phyloP scores from a whole-genome alignment of 805 yeast species.

The Yarrowia sp. region DNA sequence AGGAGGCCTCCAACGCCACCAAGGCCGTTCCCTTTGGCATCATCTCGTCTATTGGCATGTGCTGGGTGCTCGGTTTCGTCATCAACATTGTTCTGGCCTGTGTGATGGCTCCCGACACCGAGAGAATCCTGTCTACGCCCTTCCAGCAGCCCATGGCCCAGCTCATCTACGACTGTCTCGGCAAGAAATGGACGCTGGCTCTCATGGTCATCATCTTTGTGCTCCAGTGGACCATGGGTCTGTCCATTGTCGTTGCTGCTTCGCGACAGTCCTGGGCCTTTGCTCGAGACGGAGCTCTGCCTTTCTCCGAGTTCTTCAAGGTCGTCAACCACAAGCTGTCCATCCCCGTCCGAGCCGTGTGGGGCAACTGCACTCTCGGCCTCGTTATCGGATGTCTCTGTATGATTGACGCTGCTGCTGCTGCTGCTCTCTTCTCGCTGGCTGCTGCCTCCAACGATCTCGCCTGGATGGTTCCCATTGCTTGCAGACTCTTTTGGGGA shows the following conservation, averaged over 20 bases:
- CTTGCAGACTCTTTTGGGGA: conserved; percentile 57
- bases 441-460: conserved; percentile 67
- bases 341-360: conserved; percentile 72
- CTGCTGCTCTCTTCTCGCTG: conserved; percentile 69
- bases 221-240: conserved; percentile 74
- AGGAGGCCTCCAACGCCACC: conserved; percentile 69
- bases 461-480: conserved; percentile 68
- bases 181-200: conserved; percentile 68
- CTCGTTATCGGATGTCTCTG: conserved; percentile 63
- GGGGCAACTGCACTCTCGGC: conserved; percentile 58
- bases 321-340: conserved; percentile 61
- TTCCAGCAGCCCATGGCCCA: conserved; percentile 73
- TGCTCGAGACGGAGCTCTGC: conserved; percentile 78
- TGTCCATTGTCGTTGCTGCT: conserved; percentile 65
- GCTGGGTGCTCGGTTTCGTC: conserved; percentile 66
- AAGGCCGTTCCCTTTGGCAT: conserved; percentile 72
- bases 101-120: conserved; percentile 57
- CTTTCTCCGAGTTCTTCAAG: conserved; percentile 63
- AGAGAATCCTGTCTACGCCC: conserved; percentile 53
- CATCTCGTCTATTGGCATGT: conserved; percentile 60
- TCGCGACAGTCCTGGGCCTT: conserved; percentile 79
- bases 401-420: conserved; percentile 65
- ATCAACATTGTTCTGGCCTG: conserved; percentile 62
- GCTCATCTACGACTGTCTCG: conserved; percentile 65
- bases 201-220: conserved; percentile 64